Percentiles rank a stretch among this genome's conserved stretches.
These are phyloP conservation scores for Larix sibirica DNA, from an alignment of 83 land plant species.

Conservation along the genomic window DNA sequence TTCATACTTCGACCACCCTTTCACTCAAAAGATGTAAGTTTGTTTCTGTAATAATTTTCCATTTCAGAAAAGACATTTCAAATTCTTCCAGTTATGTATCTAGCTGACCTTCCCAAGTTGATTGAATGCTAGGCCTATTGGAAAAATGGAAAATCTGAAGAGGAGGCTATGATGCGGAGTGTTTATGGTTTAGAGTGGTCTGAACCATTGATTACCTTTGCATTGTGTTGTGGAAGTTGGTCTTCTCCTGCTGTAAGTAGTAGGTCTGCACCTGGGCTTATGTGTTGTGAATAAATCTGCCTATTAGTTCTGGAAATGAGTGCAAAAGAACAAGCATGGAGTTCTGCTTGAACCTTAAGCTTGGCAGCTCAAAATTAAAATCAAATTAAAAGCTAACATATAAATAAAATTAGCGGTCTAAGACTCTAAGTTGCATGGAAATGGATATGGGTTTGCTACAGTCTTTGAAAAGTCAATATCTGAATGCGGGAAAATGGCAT, in stretches of 20 bases:
- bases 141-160: constrained; percentile 48
- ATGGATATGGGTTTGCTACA: no score
- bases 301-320: no score
- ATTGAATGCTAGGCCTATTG: constrained; percentile 36
- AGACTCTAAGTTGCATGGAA: no score
- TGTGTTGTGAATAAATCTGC: not conserved
- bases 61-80: not conserved
- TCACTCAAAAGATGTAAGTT: constrained; percentile 68
- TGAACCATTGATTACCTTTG: constrained; percentile 89
- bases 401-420: no score
- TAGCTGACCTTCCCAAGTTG: not conserved
- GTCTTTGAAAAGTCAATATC: no score
- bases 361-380: no score
- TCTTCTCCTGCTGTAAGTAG: constrained; percentile 98
- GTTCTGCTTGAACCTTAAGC: no score
- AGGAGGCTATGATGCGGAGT: constrained; percentile 37
- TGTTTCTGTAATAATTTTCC: not conserved
- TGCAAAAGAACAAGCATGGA: no score
- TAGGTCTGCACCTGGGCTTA: not conserved
- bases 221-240: constrained; percentile 88
- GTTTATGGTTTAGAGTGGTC: constrained; percentile 83
- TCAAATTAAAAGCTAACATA: no score
- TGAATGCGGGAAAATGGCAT: no score
- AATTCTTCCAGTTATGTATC: not conserved
- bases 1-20: constrained; percentile 84